Evolutionary conservation across 1,139 yeast genomes (phyloP).

Genomic region (Pichiaceae sp.): DNA sequence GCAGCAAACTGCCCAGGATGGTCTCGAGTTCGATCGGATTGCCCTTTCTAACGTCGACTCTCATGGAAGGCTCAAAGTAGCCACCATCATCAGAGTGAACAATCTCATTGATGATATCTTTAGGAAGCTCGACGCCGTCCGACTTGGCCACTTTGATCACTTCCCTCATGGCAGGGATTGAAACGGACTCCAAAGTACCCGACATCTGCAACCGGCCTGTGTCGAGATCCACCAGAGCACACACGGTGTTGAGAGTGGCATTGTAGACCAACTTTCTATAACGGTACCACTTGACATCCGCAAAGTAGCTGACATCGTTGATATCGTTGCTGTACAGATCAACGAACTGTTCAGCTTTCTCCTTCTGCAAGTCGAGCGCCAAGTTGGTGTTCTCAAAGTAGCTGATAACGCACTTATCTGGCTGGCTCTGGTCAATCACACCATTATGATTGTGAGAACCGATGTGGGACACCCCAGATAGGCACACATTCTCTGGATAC

Average conservation of each 20-base stretch:
- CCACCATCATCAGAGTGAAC: constrained; percentile 46
- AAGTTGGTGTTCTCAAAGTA: constrained; percentile 30
- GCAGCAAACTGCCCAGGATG: constrained; percentile 45
- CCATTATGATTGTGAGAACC: constrained; percentile 27
- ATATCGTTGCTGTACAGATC: constrained; percentile 31
- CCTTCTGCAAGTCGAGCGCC: constrained; percentile 19
- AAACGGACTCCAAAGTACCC: constrained; percentile 34
- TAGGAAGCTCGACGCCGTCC: constrained; percentile 40
- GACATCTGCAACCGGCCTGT: constrained; percentile 33
- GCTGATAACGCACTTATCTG: constrained; percentile 32
- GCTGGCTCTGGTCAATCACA: constrained; percentile 26
- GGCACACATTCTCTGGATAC: constrained; percentile 35
- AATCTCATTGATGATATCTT: constrained; percentile 28
- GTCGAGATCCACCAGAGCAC: constrained; percentile 36
- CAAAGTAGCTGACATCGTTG: constrained; percentile 28
- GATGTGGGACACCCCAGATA: constrained; percentile 45
- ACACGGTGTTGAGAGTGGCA: constrained; percentile 42
- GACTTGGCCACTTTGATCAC: constrained; percentile 40
- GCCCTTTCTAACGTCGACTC: constrained; percentile 42
- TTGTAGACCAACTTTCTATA: constrained; percentile 51
- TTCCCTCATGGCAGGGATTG: constrained; percentile 46
- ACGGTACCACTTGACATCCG: constrained; percentile 37
- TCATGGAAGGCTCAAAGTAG: constrained; percentile 51
- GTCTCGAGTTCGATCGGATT: constrained; percentile 49
- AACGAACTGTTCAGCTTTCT: constrained; percentile 31